phyloP scores from a whole-genome alignment of 441 rosid species.

The Eutrema salsugineum region DNA sequence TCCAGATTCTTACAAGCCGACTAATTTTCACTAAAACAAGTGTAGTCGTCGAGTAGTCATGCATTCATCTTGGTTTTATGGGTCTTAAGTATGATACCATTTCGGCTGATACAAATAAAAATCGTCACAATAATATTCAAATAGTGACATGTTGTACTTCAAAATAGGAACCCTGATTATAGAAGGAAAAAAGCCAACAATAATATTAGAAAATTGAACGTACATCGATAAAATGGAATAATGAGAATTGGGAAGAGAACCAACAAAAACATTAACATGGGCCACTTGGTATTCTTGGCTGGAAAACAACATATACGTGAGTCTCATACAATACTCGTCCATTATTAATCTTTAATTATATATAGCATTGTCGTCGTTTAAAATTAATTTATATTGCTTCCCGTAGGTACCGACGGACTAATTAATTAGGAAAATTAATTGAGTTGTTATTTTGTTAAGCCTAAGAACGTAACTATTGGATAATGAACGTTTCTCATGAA shows the following conservation, averaged over 20 bases:
- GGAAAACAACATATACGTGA: slow-evolving; percentile 22
- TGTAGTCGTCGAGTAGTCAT: no score
- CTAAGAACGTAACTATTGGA: background rate
- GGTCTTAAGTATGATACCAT: no score
- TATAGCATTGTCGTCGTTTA: background rate
- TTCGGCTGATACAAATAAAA: background rate
- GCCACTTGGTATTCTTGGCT: slow-evolving; percentile 11
- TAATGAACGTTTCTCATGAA: no score
- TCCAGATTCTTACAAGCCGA: no score
- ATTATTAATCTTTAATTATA: background rate
- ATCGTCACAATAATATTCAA: background rate
- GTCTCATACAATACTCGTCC: background rate
- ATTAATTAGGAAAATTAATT: background rate
- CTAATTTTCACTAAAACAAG: no score
- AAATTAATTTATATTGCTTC: background rate
- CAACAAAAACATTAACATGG: background rate
- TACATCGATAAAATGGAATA: background rate
- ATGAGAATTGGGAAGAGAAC: background rate
- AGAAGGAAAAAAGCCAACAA: background rate
- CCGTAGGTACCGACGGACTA: background rate
- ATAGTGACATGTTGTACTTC: background rate
- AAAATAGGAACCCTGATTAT: background rate
- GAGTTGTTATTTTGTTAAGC: background rate
- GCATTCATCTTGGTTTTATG: no score
- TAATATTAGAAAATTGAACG: background rate